Evolutionary conservation across 2,329 filamentous ascomycete species (phyloP), one percentile per base, ranked within the genome.

Genomic region (Colletotrichum spinosum): DNA sequence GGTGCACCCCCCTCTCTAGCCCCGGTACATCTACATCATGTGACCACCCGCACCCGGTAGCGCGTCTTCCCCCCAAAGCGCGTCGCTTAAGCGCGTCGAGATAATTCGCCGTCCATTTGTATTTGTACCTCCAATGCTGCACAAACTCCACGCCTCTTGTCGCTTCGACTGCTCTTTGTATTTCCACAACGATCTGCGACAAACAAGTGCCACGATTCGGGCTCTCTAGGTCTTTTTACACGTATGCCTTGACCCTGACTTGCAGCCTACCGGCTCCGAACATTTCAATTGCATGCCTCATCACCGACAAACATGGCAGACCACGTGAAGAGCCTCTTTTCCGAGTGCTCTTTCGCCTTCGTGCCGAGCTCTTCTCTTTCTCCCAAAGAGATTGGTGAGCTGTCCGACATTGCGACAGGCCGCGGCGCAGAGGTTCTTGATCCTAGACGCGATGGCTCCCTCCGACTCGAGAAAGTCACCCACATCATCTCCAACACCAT

Each of bases 401-500:
- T 85, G 10, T 79, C 81, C 6, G 70, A 70, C 2, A 77, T 80
- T 2, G 75, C 86, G 38, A 68, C 75, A 63, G 80, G 83, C 11
- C 81, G 86, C 79, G 86, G 85, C 69, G 86, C 82, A 60, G 72
- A 78, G 39, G 77, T 87, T 2, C 74, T 84, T 67, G 78, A 83
- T 50, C 80, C 80, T 11, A 78, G 79, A 65, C 77, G 80, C 65
- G 79, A 86, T 69, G 84, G 83, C 70, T 79, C 80, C 12, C 74
- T 87, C 12, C 77, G 78, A 1, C 79, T 88, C 35, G 73, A 80
- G 54, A 71, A 81, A 60, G 80, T 82, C 54, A 86, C 86, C 25
- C 86, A 88, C 71, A 84, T 89, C 67, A 74, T 89, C 53, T 83
- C 94, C 61, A 88, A 90, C 64, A 95, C 92, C 1, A 92, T 93